Conservation (phyloP, 768 basidiomycete genomes). For the Suillus tomentosus region DNA sequence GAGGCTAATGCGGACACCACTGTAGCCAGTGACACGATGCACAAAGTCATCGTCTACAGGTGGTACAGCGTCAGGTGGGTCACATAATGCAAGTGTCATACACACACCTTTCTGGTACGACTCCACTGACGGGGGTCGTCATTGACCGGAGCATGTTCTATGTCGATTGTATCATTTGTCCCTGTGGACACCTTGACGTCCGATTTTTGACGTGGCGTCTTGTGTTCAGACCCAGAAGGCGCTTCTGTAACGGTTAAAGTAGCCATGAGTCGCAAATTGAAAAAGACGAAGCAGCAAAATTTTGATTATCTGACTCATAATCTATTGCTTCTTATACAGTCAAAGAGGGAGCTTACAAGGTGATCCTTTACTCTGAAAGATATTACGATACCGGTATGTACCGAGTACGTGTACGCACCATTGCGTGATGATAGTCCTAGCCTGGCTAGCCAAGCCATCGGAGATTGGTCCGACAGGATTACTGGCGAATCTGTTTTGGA, state of each 20-base stretch:
- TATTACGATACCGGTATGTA: not conserved
- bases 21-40: conserved; percentile 29
- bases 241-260: not conserved
- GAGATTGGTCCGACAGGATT: not conserved
- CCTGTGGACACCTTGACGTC: not conserved
- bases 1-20: conserved; percentile 24
- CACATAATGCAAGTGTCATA: not conserved
- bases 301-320: not conserved
- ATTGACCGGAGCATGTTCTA: conserved; percentile 44
- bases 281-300: not conserved
- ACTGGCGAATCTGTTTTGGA: not conserved
- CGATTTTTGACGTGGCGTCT: not conserved
- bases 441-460: not conserved
- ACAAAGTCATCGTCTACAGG: conserved; percentile 26
- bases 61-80: not conserved
- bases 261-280: not conserved
- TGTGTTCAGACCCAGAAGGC: not conserved
- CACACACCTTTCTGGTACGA: conserved; percentile 50
- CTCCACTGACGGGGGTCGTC: conserved; percentile 70
- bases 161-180: conserved; percentile 24
- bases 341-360: not conserved
- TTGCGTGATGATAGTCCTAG: not conserved
- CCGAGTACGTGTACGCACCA: not conserved
- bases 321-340: conserved; percentile 6
- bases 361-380: not conserved